Percentiles rank a stretch among this genome's conserved stretches.
Conservation (phyloP, 495 filamentous ascomycete species). For the Hapsidospora chrysogenum region DNA sequence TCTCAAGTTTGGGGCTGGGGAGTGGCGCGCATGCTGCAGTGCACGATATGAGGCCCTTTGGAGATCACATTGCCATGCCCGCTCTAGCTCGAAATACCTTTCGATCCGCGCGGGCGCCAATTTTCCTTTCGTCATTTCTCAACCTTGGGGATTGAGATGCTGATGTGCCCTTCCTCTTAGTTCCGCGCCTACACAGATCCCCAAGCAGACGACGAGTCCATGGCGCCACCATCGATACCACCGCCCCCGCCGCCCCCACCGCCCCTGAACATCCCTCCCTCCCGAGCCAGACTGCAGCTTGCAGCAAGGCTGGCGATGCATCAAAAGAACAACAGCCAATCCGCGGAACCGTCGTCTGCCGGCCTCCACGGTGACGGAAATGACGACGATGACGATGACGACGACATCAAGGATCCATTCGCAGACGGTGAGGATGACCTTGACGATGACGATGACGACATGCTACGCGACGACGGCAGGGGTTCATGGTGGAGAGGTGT, state of each 20-base stretch:
- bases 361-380: neutral
- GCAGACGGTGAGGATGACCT: conserved; percentile 10
- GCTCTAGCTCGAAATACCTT: too few relatives aligned
- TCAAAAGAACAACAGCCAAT: conserved; percentile 45
- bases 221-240: conserved; percentile 32
- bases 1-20: too few relatives aligned
- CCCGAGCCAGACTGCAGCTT: conserved; percentile 71
- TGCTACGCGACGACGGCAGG: conserved; percentile 15
- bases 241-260: conserved; percentile 41
- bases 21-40: too few relatives aligned
- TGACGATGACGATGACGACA: conserved; percentile 27
- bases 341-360: conserved; percentile 11
- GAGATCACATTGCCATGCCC: too few relatives aligned
- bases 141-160: neutral
- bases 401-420: conserved; percentile 8
- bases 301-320: conserved; percentile 69
- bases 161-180: conserved; percentile 11
- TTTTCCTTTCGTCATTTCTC: too few relatives aligned
- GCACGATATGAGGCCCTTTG: too few relatives aligned
- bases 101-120: too few relatives aligned
- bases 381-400: conserved; percentile 10
- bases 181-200: conserved; percentile 34
- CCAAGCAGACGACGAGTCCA: conserved; percentile 16
- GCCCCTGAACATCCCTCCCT: conserved; percentile 63
- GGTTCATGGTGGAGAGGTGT: conserved; percentile 30